A percentile compares a stretch with the other conserved stretches of the same genome.
Evolutionary conservation across 1,284 basidiomycete genomes (phyloP).

Genomic region (Sporisorium reilianum): DNA sequence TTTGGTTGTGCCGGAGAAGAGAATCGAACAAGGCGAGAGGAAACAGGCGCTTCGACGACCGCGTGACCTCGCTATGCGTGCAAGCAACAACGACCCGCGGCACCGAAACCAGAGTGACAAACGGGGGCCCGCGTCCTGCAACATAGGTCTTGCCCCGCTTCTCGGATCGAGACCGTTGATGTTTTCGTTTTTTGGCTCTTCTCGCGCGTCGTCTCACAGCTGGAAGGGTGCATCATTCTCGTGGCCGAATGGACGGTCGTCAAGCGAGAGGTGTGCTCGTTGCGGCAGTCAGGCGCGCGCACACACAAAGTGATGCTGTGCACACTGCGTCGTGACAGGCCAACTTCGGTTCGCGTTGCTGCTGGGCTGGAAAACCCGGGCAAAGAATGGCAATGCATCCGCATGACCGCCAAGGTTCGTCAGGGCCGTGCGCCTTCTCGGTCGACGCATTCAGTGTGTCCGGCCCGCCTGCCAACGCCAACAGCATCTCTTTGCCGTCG

Average conservation of each 20-base stretch:
- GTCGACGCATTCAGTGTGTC: neutral
- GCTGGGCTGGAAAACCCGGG: too few relatives aligned
- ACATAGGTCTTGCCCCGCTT: neutral
- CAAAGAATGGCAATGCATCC: neutral
- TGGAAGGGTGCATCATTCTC: too few relatives aligned
- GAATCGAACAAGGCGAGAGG: neutral
- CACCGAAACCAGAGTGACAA: too few relatives aligned
- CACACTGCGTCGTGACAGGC: neutral
- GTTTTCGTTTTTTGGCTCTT: too few relatives aligned
- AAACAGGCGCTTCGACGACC: too few relatives aligned
- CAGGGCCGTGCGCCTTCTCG: constrained; percentile 17
- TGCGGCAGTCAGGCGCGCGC: constrained; percentile 8
- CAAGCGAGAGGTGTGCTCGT: neutral
- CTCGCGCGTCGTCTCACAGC: too few relatives aligned
- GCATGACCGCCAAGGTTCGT: constrained; percentile 34
- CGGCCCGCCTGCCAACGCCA: neutral
- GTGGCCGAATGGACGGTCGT: neutral
- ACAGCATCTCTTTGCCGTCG: neutral
- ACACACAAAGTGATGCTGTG: neutral
- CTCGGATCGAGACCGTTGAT: constrained; percentile 8
- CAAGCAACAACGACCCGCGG: too few relatives aligned
- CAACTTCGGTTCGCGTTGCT: neutral
- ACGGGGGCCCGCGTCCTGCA: too few relatives aligned
- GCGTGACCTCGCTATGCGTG: too few relatives aligned
- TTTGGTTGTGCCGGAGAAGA: too few relatives aligned